Base-by-base conservation (phyloP, 768 basidiomycete genomes). In the Chalciporus piperatus region DNA sequence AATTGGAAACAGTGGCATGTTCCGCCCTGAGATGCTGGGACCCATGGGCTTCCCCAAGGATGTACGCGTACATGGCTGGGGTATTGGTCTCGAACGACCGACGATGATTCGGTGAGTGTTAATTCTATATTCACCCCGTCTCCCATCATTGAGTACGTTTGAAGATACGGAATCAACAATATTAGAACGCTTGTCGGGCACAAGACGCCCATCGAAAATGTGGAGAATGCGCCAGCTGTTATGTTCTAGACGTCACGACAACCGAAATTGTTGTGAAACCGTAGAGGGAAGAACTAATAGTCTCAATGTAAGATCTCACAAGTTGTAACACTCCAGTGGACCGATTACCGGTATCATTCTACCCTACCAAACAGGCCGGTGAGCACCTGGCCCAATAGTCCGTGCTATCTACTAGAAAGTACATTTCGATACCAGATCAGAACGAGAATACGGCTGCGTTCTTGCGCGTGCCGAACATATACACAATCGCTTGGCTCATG, bases 1-100 rank as follows among this genome's bases (percentile, higher is more conserved):
- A 70, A 92, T 98, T 28, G 96, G 96, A 32, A 98, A 98, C 73
- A 96, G 93, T 65, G 97, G 97, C 20, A 96, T 99, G 90, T 99
- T 99, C 85, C 84, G 97, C 30, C 97, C 97, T 4, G 97, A 99
- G 69, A 98, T 99, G 96, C 76, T 99, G 28, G 94, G 94, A 67
- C 94, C 97, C 7, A 98, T 98, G 95, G 97, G 97, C 28, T 85
- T 98, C 66, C 97, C 97, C 0, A 89, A 91, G 58, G 94, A 94
- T 63, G 93, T 98, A 11, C 86, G 94, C 22, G 96, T 98, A 22
- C 91, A 94, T 56, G 97, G 97, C 16, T 99, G 95, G 92, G 97
- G 97, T 42, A 81, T 99, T 56, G 82, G 85, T 63, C 75, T 98
- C 25, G 97, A 99, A 74, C 76, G 97, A 54, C 97, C 97, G 16